Base-by-base conservation (phyloP, 768 basidiomycete species). In the Boletus subparvulus region DNA sequence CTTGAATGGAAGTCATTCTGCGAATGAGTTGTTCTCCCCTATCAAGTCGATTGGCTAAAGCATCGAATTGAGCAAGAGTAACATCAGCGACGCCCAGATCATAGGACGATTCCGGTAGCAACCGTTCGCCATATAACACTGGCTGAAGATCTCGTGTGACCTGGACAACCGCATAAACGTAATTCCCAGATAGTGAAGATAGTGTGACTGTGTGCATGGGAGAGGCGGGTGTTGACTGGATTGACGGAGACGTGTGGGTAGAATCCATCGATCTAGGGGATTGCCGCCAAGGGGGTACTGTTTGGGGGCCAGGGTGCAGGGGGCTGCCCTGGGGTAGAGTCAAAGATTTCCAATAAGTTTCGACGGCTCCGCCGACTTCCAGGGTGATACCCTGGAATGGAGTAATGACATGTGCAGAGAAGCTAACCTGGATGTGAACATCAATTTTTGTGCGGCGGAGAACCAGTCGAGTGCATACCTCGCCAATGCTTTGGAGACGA, bases 331-430 rank as follows among this genome's bases (percentile, higher is more conserved):
- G 66, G 10, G 69, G 60, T 47, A 72, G 17, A 61, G 72, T 61
- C 69, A 73, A 16, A 73, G 94, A 95, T 75, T 98, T 98, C 97
- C 97, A 99, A 71, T 99, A 99, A 0, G 96, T 99, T 75, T 98
- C 95, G 30, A 98, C 83, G 50, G 91, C 86, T 26, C 97, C 96
- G 24, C 94, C 95, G 52, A 98, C 89, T 74, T 95, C 92, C 13
- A 98, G 80, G 55, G 93, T 93, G 47, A 94, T 92, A 3, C 92
- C 94, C 55, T 87, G 85, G 74, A 98, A 98, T 1, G 94, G 90
- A 10, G 86, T 88, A 59, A 96, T 85, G 55, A 94, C 82, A 64
- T 85, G 90, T 33, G 92, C 79, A 65, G 93, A 93, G 71, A 98
- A 95, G 48, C 87, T 84, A 24, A 98, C 88, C 92, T 94, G 56